Evolutionary conservation across 192 early-diverging fungal genomes (phyloP), one percentile per base, ranked within the genome.

Genomic region (Coemansia sp.): DNA sequence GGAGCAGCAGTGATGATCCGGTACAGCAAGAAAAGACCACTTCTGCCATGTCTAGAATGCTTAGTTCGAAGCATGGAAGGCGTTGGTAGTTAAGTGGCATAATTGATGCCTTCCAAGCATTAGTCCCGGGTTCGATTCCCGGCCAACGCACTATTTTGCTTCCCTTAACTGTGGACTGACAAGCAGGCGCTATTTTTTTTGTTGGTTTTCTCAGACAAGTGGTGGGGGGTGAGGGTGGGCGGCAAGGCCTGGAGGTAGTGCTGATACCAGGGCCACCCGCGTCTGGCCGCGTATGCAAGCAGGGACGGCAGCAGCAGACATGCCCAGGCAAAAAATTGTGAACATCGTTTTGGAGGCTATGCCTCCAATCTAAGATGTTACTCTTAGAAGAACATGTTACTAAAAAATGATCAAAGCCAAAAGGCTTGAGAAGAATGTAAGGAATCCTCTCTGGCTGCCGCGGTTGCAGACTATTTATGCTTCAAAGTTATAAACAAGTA

Each of bases 61-160:
- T 40, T 40, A n/a, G 12, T 40, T n/a, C 39, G 8, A 5, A 40
- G 39, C 39, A 40, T 40, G 39, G 8, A 3, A n/a, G n/a, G n/a
- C n/a, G 74, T 56, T 56, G 78, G 59, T 84, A 69, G 81, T 83
- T 83, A 78, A 86, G 70, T 76, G 86, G 86, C 83, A 87, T 81
- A 87, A 87, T 84, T 76, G 81, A 80, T 75, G 86, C 86, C 81
- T 87, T 82, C 86, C 86, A 87, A 85, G 86, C 86, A 75, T 80
- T 78, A 80, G 86, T 84, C 84, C 84, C 82, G 86, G 81, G 86
- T 88, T 88, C 86, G 84, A 88, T 87, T 87, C 85, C 80, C 85
- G 82, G 85, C 65, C 80, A 63, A 66, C 80, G 83, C 83, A 85
- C n/a, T 23, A 15, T 36, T 55, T 55, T 55, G n/a, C n/a, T n/a